Percentiles rank a stretch among this genome's conserved stretches.
phyloP scores from a whole-genome alignment of 2,329 filamentous ascomycete genomes.

The Pseudofabraea citricarpa region DNA sequence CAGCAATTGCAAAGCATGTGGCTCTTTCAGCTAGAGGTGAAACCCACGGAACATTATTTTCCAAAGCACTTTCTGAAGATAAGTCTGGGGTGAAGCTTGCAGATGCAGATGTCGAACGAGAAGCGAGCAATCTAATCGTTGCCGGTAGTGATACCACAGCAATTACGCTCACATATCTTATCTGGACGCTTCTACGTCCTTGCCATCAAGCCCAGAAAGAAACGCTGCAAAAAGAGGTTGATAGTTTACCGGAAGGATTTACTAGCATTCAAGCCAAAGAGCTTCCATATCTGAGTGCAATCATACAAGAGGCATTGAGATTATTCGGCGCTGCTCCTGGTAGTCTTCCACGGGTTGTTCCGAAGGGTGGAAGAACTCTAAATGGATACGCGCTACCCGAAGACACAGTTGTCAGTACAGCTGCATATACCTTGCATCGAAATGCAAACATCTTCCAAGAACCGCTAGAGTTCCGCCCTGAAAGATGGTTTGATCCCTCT shows the following conservation, averaged over 20 bases:
- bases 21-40: not conserved
- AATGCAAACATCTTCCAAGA: slow-evolving; percentile 29
- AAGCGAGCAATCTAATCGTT: slow-evolving; percentile 23
- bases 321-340: slow-evolving; percentile 29
- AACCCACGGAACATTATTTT: slow-evolving; percentile 3
- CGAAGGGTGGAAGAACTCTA: slow-evolving; percentile 23
- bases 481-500: slow-evolving; percentile 32
- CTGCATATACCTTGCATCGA: slow-evolving; percentile 34
- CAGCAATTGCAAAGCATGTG: slow-evolving; percentile 1
- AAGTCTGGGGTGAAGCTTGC: slow-evolving; percentile 1
- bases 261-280: slow-evolving; percentile 22
- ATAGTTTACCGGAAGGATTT: slow-evolving; percentile 11
- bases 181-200: slow-evolving; percentile 5
- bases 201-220: slow-evolving; percentile 7
- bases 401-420: slow-evolving; percentile 28
- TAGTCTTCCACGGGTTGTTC: slow-evolving; percentile 24
- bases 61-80: slow-evolving; percentile 4
- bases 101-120: slow-evolving; percentile 6
- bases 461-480: slow-evolving; percentile 31
- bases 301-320: slow-evolving; percentile 31
- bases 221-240: slow-evolving; percentile 18
- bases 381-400: slow-evolving; percentile 28
- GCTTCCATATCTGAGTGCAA: slow-evolving; percentile 26
- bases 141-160: slow-evolving; percentile 37
- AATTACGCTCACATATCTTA: slow-evolving; percentile 27